phyloP scores from a whole-genome alignment of 306 rosid species.

The Argentina anserina region DNA sequence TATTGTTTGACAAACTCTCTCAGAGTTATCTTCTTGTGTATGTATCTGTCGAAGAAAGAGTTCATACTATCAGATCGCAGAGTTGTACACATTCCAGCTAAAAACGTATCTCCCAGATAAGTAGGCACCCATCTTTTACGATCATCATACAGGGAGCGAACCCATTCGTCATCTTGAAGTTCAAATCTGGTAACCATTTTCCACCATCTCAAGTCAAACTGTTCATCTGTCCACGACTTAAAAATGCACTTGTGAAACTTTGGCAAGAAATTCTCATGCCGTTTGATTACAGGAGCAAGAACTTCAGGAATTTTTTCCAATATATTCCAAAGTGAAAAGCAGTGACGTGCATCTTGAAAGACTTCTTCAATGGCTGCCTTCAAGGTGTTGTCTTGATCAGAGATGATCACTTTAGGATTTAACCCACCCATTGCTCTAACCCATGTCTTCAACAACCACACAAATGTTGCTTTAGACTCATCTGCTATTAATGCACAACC shows the following conservation, averaged over 20 bases:
- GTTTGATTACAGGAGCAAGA: constrained; percentile 66
- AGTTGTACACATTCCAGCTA: constrained; percentile 76
- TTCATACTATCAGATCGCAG: constrained; percentile 86
- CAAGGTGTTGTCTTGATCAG: constrained; percentile 78
- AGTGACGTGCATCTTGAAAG: constrained; percentile 67
- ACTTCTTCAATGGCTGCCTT: constrained; percentile 73
- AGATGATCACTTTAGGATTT: constrained; percentile 72
- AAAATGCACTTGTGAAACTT: constrained; percentile 75
- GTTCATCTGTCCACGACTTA: constrained; percentile 81
- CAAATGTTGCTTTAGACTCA: constrained; percentile 69
- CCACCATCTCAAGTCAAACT: constrained; percentile 92
- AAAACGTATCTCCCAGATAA: constrained; percentile 62
- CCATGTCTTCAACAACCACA: constrained; percentile 92
- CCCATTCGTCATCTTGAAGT: constrained; percentile 72
- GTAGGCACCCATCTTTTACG: constrained; percentile 87
- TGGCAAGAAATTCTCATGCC: constrained; percentile 52
- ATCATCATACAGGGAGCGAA: constrained; percentile 65
- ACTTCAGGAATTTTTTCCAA: constrained; percentile 76
- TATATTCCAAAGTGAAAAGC: constrained; percentile 75
- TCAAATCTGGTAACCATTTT: constrained; percentile 76
- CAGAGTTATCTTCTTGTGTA: constrained; percentile 78
- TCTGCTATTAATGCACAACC: constrained; percentile 88
- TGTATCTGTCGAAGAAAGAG: constrained; percentile 85
- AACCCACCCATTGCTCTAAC: constrained; percentile 86
- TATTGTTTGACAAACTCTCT: constrained; percentile 85